Conservation (phyloP, 495 filamentous ascomycete genomes). For the Zalerion maritima region DNA sequence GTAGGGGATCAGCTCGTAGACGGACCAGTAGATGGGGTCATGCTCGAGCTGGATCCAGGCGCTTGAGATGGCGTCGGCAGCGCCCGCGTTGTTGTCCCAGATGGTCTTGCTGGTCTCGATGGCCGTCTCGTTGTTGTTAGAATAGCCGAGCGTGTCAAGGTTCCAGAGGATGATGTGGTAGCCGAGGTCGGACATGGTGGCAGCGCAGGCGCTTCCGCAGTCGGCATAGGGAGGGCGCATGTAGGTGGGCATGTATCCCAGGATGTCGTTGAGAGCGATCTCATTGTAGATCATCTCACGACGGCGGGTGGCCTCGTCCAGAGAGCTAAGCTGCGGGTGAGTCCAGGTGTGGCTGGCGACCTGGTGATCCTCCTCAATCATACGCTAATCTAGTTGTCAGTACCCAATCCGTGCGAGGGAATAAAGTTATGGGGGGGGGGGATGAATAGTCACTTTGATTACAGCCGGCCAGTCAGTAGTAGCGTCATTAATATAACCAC, state of each 20-base stretch:
- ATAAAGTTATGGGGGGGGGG: too few relatives aligned
- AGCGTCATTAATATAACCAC: constrained; percentile 31
- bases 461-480: constrained; percentile 28
- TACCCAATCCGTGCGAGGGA: constrained; percentile 5
- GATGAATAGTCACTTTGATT: too few relatives aligned
- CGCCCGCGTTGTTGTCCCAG: constrained; percentile 11
- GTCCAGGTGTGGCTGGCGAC: constrained; percentile 61
- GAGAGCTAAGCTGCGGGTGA: constrained; percentile 46
- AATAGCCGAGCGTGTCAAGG: constrained; percentile 56
- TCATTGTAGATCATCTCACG: constrained; percentile 53
- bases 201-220: constrained; percentile 34
- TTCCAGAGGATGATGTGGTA: constrained; percentile 54
- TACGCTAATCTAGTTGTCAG: constrained; percentile 25
- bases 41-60: constrained; percentile 33
- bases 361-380: constrained; percentile 51
- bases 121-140: constrained; percentile 31
- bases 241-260: constrained; percentile 55
- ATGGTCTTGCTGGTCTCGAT: constrained; percentile 43
- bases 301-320: constrained; percentile 31
- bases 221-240: constrained; percentile 60
- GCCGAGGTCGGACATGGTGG: constrained; percentile 38
- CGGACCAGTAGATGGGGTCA: constrained; percentile 52
- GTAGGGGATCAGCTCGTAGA: constrained; percentile 45
- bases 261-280: constrained; percentile 49
- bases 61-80: constrained; percentile 18